A percentile compares a stretch with the other conserved stretches of the same genome.
Conservation (phyloP, 179 eudicot genomes). For the Nepenthes alata region DNA sequence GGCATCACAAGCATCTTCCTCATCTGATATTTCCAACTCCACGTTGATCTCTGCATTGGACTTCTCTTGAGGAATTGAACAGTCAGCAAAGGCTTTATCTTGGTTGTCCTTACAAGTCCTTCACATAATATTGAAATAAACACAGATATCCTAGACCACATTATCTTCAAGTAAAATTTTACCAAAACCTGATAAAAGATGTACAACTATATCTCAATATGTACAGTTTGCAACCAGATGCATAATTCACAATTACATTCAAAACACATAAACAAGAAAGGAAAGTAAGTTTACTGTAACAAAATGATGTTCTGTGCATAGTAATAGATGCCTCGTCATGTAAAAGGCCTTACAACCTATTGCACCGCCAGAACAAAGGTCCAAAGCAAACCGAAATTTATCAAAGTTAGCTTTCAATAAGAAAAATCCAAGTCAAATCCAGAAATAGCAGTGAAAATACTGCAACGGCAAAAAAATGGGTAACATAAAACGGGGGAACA, state of each 20-base stretch:
- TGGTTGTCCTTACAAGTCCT: slow-evolving; percentile 92
- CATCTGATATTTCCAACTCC: slow-evolving; percentile 91
- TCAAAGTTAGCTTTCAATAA: neutral
- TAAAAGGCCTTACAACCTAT: too few species aligned
- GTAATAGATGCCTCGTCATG: too few species aligned
- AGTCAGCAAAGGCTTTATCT: slow-evolving; percentile 71
- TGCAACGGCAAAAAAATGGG: neutral
- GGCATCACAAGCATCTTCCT: slow-evolving; percentile 51
- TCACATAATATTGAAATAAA: slow-evolving; percentile 3
- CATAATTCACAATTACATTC: neutral
- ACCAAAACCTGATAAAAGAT: too few species aligned
- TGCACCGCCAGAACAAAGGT: too few species aligned
- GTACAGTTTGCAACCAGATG: neutral
- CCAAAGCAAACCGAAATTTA: neutral
- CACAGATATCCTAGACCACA: neutral
- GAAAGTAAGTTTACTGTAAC: too few species aligned
- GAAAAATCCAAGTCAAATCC: neutral
- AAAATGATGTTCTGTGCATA: too few species aligned
- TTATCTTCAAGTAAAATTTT: neutral
- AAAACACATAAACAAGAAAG: neutral
- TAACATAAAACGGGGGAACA: neutral
- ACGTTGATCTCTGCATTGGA: slow-evolving; percentile 81
- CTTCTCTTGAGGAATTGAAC: slow-evolving; percentile 90
- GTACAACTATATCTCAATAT: too few species aligned
- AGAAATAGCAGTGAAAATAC: too few species aligned